Percentiles rank a stretch among this genome's conserved stretches.
Conservation (phyloP, 306 rosid species). For the Citrullus mucosospermus region DNA sequence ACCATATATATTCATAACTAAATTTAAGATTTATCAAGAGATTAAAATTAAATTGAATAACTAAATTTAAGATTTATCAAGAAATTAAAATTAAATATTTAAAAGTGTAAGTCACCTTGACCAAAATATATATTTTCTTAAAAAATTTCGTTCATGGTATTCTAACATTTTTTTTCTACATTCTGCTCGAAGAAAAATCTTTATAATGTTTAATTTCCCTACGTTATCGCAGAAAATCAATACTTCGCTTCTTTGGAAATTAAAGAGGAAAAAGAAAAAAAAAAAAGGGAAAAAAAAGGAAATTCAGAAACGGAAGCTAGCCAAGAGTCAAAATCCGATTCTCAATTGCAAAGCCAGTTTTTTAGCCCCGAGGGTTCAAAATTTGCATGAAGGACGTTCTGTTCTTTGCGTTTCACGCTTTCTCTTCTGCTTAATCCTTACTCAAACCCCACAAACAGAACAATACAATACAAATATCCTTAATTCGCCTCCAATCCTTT, state of each 20-base stretch:
- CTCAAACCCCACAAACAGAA: constrained; percentile 16
- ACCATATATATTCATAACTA: too few relatives aligned
- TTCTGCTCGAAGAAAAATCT: too few relatives aligned
- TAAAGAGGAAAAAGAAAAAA: background rate
- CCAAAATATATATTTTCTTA: too few relatives aligned
- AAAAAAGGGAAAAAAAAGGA: background rate
- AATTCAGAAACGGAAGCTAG: background rate
- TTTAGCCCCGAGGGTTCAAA: background rate
- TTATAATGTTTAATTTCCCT: background rate
- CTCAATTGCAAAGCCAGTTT: background rate
- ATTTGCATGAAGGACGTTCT: background rate
- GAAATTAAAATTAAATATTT: too few relatives aligned
- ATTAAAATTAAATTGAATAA: too few relatives aligned
- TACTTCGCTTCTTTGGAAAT: background rate
- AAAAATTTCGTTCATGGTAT: too few relatives aligned
- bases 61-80: too few relatives aligned
- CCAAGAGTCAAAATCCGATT: background rate
- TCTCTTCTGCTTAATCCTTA: constrained; percentile 6
- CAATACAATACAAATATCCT: background rate
- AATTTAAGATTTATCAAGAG: too few relatives aligned
- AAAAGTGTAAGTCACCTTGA: too few relatives aligned
- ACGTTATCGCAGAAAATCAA: background rate
- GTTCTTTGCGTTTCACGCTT: constrained; percentile 14
- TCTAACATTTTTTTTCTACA: too few relatives aligned
- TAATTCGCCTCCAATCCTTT: constrained; percentile 2